A percentile compares a stretch with the other conserved stretches of the same genome.
phyloP scores from a whole-genome alignment of 1,284 basidiomycete species.

The Papiliotrema nemorosa region DNA sequence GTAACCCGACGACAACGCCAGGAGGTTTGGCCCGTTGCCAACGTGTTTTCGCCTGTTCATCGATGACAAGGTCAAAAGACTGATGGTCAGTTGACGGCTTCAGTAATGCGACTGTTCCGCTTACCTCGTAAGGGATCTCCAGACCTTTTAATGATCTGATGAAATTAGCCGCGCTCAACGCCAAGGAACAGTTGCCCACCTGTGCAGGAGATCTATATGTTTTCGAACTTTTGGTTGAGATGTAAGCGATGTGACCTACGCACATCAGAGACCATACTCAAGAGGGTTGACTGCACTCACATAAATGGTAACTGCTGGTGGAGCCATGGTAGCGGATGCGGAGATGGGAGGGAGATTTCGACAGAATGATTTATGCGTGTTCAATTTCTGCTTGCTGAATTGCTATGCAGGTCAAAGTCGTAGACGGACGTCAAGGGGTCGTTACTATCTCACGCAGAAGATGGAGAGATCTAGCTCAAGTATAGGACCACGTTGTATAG shows the following conservation, averaged over 20 bases:
- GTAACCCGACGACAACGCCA: constrained; percentile 41
- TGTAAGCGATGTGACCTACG: constrained; percentile 43
- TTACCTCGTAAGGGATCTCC: constrained; percentile 45
- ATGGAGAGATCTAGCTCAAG: neutral
- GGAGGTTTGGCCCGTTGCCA: constrained; percentile 46
- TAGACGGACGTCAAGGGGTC: too few relatives aligned
- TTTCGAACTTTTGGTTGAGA: constrained; percentile 41
- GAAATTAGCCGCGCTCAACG: neutral
- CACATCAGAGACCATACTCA: neutral
- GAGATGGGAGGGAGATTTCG: too few relatives aligned
- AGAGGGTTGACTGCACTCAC: constrained; percentile 12
- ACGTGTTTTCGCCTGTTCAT: constrained; percentile 43
- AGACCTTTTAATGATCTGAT: constrained; percentile 34
- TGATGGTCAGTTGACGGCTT: constrained; percentile 3
- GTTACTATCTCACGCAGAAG: too few relatives aligned
- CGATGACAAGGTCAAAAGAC: constrained; percentile 42
- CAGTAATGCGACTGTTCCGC: constrained; percentile 3
- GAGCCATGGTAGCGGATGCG: constrained; percentile 19
- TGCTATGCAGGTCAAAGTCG: too few relatives aligned
- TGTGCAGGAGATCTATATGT: constrained; percentile 41
- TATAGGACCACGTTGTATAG: neutral
- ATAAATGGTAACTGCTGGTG: constrained; percentile 37
- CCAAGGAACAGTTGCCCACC: constrained; percentile 20
- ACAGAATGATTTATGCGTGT: neutral
- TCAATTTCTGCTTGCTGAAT: neutral